Evolutionary conservation across 2,329 filamentous ascomycete species (phyloP).

Genomic region (Stylonectria norvegica): DNA sequence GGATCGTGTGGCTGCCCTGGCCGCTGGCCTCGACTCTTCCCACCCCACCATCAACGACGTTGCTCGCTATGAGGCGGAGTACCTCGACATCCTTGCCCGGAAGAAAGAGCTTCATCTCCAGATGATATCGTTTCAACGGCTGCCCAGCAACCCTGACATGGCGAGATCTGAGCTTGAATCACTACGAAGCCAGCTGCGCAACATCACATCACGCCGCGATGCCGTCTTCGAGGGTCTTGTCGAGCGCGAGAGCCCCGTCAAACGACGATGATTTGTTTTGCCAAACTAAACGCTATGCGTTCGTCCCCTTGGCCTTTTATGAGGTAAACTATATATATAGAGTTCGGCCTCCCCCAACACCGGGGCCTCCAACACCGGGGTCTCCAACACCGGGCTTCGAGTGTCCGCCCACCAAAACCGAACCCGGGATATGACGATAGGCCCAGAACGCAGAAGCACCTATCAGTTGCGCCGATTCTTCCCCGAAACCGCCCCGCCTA

Average conservation of each 20-base stretch:
- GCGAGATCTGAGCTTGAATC: constrained; percentile 69
- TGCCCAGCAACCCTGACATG: constrained; percentile 67
- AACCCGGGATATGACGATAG: no score
- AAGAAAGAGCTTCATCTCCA: constrained; percentile 61
- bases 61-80: constrained; percentile 54
- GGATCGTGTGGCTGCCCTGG: constrained; percentile 47
- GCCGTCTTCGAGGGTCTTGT: constrained; percentile 71
- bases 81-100: constrained; percentile 53
- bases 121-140: constrained; percentile 63
- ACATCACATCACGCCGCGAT: constrained; percentile 63
- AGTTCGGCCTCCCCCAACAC: no score
- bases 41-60: constrained; percentile 56
- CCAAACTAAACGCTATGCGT: constrained; percentile 16
- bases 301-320: constrained; percentile 1
- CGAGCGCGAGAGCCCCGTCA: constrained; percentile 55
- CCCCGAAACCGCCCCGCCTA: constrained; percentile 68
- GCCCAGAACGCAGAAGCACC: no score
- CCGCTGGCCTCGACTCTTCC: constrained; percentile 31
- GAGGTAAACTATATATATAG: no score
- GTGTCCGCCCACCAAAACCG: no score
- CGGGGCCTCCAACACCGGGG: no score
- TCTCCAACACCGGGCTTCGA: no score
- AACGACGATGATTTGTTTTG: constrained; percentile 35
- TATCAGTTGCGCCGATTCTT: constrained; percentile 51
- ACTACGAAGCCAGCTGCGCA: constrained; percentile 60